Conservation (phyloP, 768 basidiomycete species). For the Boletales sp. region DNA sequence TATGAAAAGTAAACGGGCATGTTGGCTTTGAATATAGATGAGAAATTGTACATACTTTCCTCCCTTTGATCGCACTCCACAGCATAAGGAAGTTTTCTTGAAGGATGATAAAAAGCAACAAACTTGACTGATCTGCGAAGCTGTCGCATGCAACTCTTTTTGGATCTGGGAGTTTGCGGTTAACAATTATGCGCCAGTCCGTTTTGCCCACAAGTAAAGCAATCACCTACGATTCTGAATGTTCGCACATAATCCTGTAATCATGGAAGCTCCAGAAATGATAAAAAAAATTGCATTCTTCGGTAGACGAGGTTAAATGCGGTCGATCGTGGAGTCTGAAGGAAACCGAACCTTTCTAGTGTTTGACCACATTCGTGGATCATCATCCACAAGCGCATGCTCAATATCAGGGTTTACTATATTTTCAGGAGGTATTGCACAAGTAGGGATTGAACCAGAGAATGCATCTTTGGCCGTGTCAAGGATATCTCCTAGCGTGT, state of each 20-base stretch:
- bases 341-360: slow-evolving; percentile 46
- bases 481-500: not conserved
- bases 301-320: not conserved
- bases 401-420: slow-evolving; percentile 32
- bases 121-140: slow-evolving; percentile 62
- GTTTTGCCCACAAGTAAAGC: not conserved
- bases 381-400: slow-evolving; percentile 47
- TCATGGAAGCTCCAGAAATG: slow-evolving; percentile 28
- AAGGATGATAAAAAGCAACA: slow-evolving; percentile 68
- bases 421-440: not conserved
- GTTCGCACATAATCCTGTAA: slow-evolving; percentile 24
- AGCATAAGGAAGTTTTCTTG: slow-evolving; percentile 54
- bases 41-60: slow-evolving; percentile 46
- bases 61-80: slow-evolving; percentile 43
- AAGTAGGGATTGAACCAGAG: not conserved
- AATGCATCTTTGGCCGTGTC: not conserved
- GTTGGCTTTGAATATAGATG: not conserved
- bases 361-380: slow-evolving; percentile 59
- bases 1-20: slow-evolving; percentile 13
- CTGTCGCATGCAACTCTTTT: slow-evolving; percentile 55
- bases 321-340: not conserved
- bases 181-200: slow-evolving; percentile 22
- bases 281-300: slow-evolving; percentile 20
- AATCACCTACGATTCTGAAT: slow-evolving; percentile 29
- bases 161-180: slow-evolving; percentile 72